A percentile compares a stretch with the other conserved stretches of the same genome.
phyloP scores from a whole-genome alignment of 108 stramenopile species.

The Epithemia pelagica region DNA sequence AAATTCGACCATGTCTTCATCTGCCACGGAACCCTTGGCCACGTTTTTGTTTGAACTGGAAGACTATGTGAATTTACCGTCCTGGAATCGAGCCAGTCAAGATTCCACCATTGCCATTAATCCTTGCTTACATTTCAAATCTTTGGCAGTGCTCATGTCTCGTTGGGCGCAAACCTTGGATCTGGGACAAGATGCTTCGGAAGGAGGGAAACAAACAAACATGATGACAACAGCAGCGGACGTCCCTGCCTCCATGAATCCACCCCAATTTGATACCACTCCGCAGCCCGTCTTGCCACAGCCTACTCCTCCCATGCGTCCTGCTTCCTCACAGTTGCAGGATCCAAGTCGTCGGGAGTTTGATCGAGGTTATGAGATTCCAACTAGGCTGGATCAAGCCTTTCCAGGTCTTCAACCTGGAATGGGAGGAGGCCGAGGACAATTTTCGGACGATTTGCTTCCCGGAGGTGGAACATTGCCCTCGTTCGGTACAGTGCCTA shows the following conservation, averaged over 20 bases:
- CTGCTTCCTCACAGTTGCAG: constrained; percentile 9
- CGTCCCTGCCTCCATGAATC: not conserved
- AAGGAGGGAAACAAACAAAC: not conserved
- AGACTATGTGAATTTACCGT: constrained; percentile 62
- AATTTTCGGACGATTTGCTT: constrained; percentile 64
- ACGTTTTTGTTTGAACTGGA: constrained; percentile 36
- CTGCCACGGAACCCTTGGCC: constrained; percentile 27
- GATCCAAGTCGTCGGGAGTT: not conserved
- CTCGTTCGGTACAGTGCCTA: constrained; percentile 11
- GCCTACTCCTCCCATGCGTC: not conserved
- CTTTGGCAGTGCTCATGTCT: constrained; percentile 37
- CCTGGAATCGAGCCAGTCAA: constrained; percentile 39
- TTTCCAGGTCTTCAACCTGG: constrained; percentile 32
- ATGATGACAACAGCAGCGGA: not conserved
- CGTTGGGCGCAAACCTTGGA: constrained; percentile 48
- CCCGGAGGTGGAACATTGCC: constrained; percentile 51
- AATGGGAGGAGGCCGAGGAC: constrained; percentile 23
- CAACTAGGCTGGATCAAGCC: constrained; percentile 12
- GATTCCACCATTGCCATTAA: constrained; percentile 12
- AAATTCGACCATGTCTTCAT: not conserved
- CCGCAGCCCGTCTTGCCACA: not conserved
- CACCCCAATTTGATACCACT: not conserved
- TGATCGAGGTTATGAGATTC: constrained; percentile 19
- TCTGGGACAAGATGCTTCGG: constrained; percentile 20
- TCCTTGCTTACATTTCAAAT: constrained; percentile 65